A percentile compares a stretch with the other conserved stretches of the same genome.
Evolutionary conservation across 306 rosid genomes (phyloP).

Genomic region (Corylus avellana): DNA sequence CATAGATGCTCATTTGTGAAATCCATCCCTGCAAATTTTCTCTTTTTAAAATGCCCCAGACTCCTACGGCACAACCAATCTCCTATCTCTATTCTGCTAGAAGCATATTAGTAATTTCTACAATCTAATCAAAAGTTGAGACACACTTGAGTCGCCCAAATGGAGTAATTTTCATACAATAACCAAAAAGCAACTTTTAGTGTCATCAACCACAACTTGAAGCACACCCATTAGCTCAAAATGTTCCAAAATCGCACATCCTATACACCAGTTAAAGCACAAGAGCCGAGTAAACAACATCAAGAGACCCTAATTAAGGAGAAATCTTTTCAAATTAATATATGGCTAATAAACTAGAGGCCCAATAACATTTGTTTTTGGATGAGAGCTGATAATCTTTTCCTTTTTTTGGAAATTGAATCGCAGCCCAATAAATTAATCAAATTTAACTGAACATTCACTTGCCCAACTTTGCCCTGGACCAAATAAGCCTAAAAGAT

Average conservation of each 20-base stretch:
- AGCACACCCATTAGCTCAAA: too few species aligned
- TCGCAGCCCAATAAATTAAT: not conserved
- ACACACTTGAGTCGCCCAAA: not conserved
- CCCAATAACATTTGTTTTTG: conserved; percentile 5
- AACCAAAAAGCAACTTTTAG: too few species aligned
- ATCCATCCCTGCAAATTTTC: not conserved
- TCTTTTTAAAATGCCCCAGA: not conserved
- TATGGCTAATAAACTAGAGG: conserved; percentile 8
- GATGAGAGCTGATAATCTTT: not conserved
- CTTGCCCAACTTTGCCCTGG: not conserved
- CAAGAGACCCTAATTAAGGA: not conserved
- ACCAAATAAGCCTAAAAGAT: not conserved
- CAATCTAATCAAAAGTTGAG: conserved; percentile 9
- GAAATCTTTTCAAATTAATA: not conserved
- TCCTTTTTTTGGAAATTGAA: not conserved
- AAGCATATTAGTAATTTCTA: not conserved
- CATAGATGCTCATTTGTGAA: not conserved
- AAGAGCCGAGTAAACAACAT: not conserved
- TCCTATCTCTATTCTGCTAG: conserved; percentile 14
- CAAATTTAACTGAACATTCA: not conserved
- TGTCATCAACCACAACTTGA: too few species aligned
- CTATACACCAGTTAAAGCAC: too few species aligned
- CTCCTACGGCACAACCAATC: not conserved
- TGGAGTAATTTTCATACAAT: too few species aligned
- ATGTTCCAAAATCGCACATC: too few species aligned